Evolutionary conservation across 495 filamentous ascomycete genomes (phyloP).

Genomic region (Neurospora discreta): DNA sequence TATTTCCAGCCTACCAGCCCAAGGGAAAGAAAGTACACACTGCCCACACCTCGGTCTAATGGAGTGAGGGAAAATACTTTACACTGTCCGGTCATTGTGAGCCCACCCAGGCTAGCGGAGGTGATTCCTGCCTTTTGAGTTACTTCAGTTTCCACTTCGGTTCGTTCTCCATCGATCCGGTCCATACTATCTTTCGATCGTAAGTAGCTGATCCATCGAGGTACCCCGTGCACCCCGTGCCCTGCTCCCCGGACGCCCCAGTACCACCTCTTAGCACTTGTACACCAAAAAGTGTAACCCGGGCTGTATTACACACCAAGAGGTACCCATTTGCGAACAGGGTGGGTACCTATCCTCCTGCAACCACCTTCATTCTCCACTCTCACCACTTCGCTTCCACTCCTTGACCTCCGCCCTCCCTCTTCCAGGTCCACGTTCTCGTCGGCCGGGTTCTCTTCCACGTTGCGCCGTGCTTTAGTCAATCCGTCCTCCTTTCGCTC

Average conservation of each 20-base stretch:
- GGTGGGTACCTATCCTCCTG: not conserved
- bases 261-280: not conserved
- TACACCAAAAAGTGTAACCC: not conserved
- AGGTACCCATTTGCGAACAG: not conserved
- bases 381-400: not conserved
- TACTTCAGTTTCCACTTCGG: not conserved
- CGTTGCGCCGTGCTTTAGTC: not conserved
- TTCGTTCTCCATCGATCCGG: not conserved
- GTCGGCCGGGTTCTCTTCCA: not conserved
- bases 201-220: not conserved
- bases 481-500: not conserved
- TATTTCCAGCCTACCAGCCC: not conserved
- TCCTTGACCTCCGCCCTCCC: not conserved
- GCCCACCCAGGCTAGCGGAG: not conserved
- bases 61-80: not conserved
- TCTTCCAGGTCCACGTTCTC: not conserved
- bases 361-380: not conserved
- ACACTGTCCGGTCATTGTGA: not conserved
- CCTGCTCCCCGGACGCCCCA: not conserved
- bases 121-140: not conserved
- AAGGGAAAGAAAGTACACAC: not conserved
- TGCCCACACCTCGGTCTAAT: not conserved
- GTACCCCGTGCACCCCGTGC: not conserved
- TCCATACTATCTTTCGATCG: not conserved
- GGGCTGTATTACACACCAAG: not conserved